Percentiles rank a stretch among this genome's conserved stretches.
Conservation (phyloP, 139 green algal genomes). For the Closterium sp. region DNA sequence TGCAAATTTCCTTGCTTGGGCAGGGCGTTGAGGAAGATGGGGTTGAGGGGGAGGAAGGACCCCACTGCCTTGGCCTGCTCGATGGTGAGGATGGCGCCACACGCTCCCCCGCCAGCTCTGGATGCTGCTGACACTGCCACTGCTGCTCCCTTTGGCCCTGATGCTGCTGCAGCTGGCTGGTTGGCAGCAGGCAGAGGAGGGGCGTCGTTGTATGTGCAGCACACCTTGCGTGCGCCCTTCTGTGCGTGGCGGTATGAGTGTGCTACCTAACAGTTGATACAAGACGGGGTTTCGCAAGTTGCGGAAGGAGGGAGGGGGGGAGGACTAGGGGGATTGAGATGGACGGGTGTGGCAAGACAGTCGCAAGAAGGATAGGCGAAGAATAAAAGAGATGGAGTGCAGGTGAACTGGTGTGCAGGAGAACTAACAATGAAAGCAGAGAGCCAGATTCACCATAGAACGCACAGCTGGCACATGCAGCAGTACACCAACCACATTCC, state of each 20-base stretch:
- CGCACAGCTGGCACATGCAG: background rate
- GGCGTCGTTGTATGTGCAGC: conserved; percentile 2
- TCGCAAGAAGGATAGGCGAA: background rate
- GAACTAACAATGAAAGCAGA: background rate
- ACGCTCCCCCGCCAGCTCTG: background rate
- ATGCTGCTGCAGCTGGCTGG: background rate
- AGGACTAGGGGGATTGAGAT: background rate
- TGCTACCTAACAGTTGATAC: background rate
- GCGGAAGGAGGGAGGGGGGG: background rate
- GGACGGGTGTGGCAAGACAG: background rate
- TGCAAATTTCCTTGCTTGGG: conserved; percentile 7
- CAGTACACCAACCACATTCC: background rate
- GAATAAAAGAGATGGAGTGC: too few species aligned
- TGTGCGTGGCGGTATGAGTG: conserved; percentile 16
- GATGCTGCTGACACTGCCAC: background rate
- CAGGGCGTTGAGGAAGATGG: background rate
- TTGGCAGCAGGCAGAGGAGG: background rate
- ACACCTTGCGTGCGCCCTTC: conserved; percentile 5
- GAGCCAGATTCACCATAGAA: background rate
- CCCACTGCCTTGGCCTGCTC: conserved; percentile 45
- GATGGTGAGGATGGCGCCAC: conserved; percentile 54
- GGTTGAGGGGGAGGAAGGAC: conserved; percentile 34
- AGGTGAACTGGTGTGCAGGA: too few species aligned
- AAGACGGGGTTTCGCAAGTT: background rate
- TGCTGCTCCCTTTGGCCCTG: too few species aligned